phyloP scores from a whole-genome alignment of 257 asterid genomes.

The Avicennia marina region DNA sequence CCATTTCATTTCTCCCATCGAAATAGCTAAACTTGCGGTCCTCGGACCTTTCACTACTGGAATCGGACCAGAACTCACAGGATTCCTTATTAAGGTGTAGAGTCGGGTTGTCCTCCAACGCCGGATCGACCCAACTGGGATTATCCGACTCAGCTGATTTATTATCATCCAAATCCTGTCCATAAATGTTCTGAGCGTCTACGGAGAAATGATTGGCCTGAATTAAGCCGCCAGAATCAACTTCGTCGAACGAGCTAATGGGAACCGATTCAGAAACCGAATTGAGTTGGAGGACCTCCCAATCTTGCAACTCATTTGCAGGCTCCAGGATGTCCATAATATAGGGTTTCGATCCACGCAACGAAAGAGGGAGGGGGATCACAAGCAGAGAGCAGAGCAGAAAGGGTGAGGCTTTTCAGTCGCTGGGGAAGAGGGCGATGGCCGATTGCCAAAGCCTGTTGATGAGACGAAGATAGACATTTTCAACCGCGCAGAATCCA shows the following conservation, averaged over 20 bases:
- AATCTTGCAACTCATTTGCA: constrained; percentile 47
- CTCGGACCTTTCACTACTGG: constrained; percentile 58
- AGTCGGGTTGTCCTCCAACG: constrained; percentile 34
- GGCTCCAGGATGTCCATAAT: no score
- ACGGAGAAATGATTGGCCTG: constrained; percentile 59
- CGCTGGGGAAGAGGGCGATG: no score
- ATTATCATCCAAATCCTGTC: constrained; percentile 30
- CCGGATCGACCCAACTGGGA: constrained; percentile 82
- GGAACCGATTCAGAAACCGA: constrained; percentile 35
- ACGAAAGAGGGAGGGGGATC: no score
- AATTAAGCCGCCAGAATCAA: constrained; percentile 43
- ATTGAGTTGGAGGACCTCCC: constrained; percentile 68
- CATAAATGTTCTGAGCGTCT: constrained; percentile 32
- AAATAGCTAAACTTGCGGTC: constrained; percentile 34
- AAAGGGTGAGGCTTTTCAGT: no score
- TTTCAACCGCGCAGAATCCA: no score
- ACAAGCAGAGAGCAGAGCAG: no score
- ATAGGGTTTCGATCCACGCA: no score
- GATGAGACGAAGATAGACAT: no score
- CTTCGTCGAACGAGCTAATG: constrained; percentile 25
- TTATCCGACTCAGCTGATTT: constrained; percentile 56
- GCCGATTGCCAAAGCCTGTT: no score
- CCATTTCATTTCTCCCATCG: constrained; percentile 33
- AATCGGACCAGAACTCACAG: constrained; percentile 66
- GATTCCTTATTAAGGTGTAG: constrained; percentile 35